Percentiles rank a stretch among this genome's conserved stretches.
phyloP scores from a whole-genome alignment of 2,329 filamentous ascomycete genomes.

The Phoma herbarum region DNA sequence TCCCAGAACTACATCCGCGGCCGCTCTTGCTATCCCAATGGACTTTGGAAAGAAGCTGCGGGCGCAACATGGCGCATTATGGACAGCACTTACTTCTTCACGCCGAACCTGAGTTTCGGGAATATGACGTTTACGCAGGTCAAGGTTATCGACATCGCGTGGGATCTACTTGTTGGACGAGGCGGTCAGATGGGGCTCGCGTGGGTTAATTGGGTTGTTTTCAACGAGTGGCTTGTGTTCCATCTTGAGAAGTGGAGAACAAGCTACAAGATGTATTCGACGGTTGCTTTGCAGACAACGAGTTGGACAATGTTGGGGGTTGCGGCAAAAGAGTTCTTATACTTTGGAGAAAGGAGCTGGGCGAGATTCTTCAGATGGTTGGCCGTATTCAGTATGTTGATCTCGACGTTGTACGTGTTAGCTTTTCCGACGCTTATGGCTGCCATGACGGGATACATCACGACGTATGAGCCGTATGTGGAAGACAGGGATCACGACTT shows the following conservation, averaged over 20 bases:
- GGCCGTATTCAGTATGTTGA: slow-evolving; percentile 40
- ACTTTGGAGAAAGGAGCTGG: slow-evolving; percentile 35
- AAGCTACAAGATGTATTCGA: slow-evolving; percentile 42
- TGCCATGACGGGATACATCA: slow-evolving; percentile 54
- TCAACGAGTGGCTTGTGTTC: slow-evolving; percentile 49
- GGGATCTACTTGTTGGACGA: slow-evolving; percentile 51
- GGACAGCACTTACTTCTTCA: slow-evolving; percentile 48
- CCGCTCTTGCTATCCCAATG: slow-evolving; percentile 45
- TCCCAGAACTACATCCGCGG: slow-evolving; percentile 39
- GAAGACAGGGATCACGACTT: slow-evolving; percentile 37
- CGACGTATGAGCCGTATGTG: slow-evolving; percentile 40
- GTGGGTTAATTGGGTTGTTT: slow-evolving; percentile 49
- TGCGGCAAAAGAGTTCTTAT: slow-evolving; percentile 40
- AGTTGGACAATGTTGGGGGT: slow-evolving; percentile 44
- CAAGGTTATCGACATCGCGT: slow-evolving; percentile 51
- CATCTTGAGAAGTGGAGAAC: slow-evolving; percentile 48
- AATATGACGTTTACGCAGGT: slow-evolving; percentile 47
- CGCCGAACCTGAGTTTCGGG: slow-evolving; percentile 45
- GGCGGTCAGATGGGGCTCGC: slow-evolving; percentile 47
- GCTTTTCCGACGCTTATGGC: slow-evolving; percentile 50
- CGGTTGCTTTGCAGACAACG: slow-evolving; percentile 42
- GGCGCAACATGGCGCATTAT: slow-evolving; percentile 48
- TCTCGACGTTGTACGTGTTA: slow-evolving; percentile 47
- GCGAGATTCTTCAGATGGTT: slow-evolving; percentile 46
- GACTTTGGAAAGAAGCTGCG: slow-evolving; percentile 38